Evolutionary conservation across 106 monocot genomes (phyloP).

Genomic region (Acorus calamus): DNA sequence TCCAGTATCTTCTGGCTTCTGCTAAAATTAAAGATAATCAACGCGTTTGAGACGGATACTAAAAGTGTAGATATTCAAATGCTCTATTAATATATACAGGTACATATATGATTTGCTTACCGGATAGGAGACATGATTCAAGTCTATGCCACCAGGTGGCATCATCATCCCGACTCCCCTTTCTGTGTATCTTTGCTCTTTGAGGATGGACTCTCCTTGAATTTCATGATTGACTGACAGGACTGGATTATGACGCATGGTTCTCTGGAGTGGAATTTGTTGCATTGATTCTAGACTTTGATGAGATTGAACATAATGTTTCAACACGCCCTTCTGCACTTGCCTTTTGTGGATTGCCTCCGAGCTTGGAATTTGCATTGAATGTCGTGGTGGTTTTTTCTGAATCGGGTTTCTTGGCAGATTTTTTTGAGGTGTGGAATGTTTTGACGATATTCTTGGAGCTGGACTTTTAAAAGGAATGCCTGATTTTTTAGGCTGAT

Average conservation of each 20-base stretch:
- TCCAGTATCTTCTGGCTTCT: constrained; percentile 48
- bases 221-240: constrained; percentile 1
- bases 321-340: background rate
- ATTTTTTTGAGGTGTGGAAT: too few species aligned
- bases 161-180: constrained; percentile 22
- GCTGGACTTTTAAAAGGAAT: too few species aligned
- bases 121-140: constrained; percentile 50
- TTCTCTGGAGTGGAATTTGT: background rate
- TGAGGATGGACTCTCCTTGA: background rate
- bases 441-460: too few species aligned
- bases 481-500: too few species aligned
- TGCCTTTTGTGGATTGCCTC: too few species aligned
- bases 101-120: constrained; percentile 9
- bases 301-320: constrained; percentile 19
- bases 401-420: too few species aligned
- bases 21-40: background rate
- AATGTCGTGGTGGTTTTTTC: too few species aligned
- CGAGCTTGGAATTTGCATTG: too few species aligned
- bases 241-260: background rate
- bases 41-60: too few species aligned
- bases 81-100: too few species aligned
- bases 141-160: constrained; percentile 26
- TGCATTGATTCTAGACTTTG: background rate
- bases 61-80: too few species aligned
- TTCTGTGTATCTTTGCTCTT: constrained; percentile 19